Evolutionary conservation across 768 basidiomycete species (phyloP).

Genomic region (Mycena crocata): DNA sequence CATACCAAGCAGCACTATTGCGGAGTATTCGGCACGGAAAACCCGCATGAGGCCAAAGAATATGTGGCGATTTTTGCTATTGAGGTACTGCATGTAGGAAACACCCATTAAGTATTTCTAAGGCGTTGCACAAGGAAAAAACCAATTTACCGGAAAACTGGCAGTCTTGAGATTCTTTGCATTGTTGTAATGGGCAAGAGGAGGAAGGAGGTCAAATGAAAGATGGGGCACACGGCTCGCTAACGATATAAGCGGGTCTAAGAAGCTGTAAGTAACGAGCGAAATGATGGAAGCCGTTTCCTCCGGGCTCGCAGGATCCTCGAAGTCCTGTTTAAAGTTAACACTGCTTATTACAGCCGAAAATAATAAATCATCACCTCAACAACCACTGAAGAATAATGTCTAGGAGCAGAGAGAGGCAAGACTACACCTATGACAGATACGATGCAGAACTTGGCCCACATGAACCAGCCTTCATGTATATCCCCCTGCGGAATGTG

Average conservation of each 20-base stretch:
- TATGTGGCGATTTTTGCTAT: conserved; percentile 57
- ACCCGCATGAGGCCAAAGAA: conserved; percentile 60
- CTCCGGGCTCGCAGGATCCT: not conserved
- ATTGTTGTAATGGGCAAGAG: conserved; percentile 22
- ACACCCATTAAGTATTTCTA: not conserved
- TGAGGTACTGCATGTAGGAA: conserved; percentile 35
- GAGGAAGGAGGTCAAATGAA: conserved; percentile 21
- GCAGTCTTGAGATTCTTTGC: conserved; percentile 9
- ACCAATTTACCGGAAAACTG: conserved; percentile 3
- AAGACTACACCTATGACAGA: conserved; percentile 3
- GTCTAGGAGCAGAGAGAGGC: not conserved
- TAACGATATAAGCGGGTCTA: conserved; percentile 17
- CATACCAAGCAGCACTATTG: conserved; percentile 43
- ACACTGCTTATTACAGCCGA: not conserved
- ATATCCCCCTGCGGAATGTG: conserved; percentile 6
- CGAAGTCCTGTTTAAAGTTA: not conserved
- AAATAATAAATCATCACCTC: not conserved
- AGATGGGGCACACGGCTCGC: conserved; percentile 20
- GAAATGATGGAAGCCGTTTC: conserved; percentile 23
- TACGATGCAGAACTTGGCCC: conserved; percentile 4
- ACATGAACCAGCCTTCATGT: conserved; percentile 17
- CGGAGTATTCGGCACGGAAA: conserved; percentile 49
- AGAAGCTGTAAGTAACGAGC: conserved; percentile 18
- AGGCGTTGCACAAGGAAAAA: not conserved
- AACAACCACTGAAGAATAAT: not conserved